These are phyloP conservation scores for Pinus albicaulis DNA, from an alignment of 75 land plant species.

Conservation along the genomic window DNA sequence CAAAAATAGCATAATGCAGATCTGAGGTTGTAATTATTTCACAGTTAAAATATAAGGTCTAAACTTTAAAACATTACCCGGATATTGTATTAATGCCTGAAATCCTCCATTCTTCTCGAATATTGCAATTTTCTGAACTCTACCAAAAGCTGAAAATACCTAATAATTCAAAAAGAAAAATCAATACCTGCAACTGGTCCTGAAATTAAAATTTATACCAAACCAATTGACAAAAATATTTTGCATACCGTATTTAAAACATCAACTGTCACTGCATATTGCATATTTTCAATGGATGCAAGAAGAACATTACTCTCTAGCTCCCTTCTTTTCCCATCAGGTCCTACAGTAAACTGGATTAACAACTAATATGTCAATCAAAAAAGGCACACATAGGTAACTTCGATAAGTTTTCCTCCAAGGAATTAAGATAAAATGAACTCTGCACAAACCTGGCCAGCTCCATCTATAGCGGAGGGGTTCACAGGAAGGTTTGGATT, in stretches of 20 bases:
- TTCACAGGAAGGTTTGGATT: slow-evolving; percentile 79
- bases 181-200: not conserved
- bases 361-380: not conserved
- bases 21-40: not conserved
- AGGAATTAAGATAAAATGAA: not conserved
- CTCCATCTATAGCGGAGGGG: slow-evolving; percentile 74
- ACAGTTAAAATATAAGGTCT: not conserved
- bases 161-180: slow-evolving; percentile 12
- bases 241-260: slow-evolving; percentile 60
- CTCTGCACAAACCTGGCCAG: slow-evolving; percentile 45
- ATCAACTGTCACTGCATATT: slow-evolving; percentile 75
- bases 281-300: slow-evolving; percentile 84
- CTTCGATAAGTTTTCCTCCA: not conserved
- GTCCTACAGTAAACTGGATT: slow-evolving; percentile 28
- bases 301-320: slow-evolving; percentile 81
- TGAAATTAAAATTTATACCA: not conserved
- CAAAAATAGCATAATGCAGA: slow-evolving; percentile 1
- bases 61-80: slow-evolving; percentile 35
- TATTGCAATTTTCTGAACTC: slow-evolving; percentile 77
- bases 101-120: slow-evolving; percentile 77
- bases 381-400: not conserved
- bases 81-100: slow-evolving; percentile 75
- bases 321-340: slow-evolving; percentile 72
- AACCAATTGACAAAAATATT: not conserved
- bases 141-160: slow-evolving; percentile 82